Conservation (phyloP, 352 stramenopile species). For the Albugo laibachii region DNA sequence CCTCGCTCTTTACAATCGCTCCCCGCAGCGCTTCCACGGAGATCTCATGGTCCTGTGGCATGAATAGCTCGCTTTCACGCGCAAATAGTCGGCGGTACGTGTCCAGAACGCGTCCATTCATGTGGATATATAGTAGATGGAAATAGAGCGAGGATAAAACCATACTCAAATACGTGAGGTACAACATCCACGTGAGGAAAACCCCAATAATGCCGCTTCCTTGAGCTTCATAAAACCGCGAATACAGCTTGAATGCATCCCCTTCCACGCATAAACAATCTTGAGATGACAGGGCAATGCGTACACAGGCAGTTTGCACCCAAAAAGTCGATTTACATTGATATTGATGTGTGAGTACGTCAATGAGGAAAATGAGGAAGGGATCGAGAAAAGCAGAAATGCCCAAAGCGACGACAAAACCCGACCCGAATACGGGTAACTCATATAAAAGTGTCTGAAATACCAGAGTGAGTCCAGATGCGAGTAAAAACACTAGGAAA, state of each 20-base stretch:
- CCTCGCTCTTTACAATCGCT: slow-evolving; percentile 27
- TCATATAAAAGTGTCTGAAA: slow-evolving; percentile 31
- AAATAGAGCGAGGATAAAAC: slow-evolving; percentile 34
- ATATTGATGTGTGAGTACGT: slow-evolving; percentile 63
- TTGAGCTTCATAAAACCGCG: slow-evolving; percentile 46
- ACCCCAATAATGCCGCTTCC: slow-evolving; percentile 61
- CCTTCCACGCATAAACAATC: slow-evolving; percentile 47
- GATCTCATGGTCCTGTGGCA: slow-evolving; percentile 80
- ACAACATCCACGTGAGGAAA: slow-evolving; percentile 60
- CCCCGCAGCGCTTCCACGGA: slow-evolving; percentile 43
- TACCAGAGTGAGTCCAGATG: slow-evolving; percentile 19
- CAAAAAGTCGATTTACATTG: slow-evolving; percentile 18
- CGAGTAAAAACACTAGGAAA: slow-evolving; percentile 20
- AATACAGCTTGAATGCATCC: slow-evolving; percentile 81
- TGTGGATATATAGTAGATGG: slow-evolving; percentile 76
- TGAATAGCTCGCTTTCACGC: slow-evolving; percentile 51
- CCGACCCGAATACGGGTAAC: slow-evolving; percentile 46
- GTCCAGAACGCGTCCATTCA: slow-evolving; percentile 81
- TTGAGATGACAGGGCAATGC: slow-evolving; percentile 2
- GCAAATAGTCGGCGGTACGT: slow-evolving; percentile 63
- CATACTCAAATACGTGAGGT: slow-evolving; percentile 32
- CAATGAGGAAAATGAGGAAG: slow-evolving; percentile 55
- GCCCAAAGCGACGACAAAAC: slow-evolving; percentile 60
- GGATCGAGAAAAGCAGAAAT: slow-evolving; percentile 64
- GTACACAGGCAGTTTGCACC: background rate